Conservation (phyloP, 768 basidiomycete species). For the Amanita fuliginea region DNA sequence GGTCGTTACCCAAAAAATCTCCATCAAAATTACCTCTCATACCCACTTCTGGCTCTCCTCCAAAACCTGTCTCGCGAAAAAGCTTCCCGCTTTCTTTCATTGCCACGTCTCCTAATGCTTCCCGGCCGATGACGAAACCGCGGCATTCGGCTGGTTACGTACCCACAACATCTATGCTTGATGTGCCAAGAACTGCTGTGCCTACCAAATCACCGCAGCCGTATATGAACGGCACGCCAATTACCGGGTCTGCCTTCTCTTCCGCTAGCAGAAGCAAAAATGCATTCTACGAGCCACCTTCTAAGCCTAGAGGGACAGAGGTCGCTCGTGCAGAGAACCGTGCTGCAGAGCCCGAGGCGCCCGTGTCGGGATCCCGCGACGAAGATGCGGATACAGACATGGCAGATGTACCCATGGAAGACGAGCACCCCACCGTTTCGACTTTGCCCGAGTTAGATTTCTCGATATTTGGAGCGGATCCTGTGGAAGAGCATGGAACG, state of each 20-base stretch:
- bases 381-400: slow-evolving; percentile 13
- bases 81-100: slow-evolving; percentile 13
- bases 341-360: neutral
- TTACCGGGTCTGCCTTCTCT: slow-evolving; percentile 24
- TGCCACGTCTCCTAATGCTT: neutral
- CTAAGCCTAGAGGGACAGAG: slow-evolving; percentile 18
- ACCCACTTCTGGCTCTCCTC: slow-evolving; percentile 9
- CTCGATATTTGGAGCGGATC: slow-evolving; percentile 15
- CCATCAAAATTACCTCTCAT: slow-evolving; percentile 15
- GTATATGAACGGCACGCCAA: slow-evolving; percentile 13
- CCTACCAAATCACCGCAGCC: slow-evolving; percentile 20
- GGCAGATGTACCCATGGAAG: slow-evolving; percentile 11
- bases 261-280: slow-evolving; percentile 46
- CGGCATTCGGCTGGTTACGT: neutral
- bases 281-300: slow-evolving; percentile 55
- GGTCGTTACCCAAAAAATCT: slow-evolving; percentile 14
- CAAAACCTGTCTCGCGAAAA: slow-evolving; percentile 17
- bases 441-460: slow-evolving; percentile 9
- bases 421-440: slow-evolving; percentile 8
- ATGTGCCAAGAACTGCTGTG: slow-evolving; percentile 13
- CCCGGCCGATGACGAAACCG: neutral
- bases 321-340: slow-evolving; percentile 9
- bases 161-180: slow-evolving; percentile 10
- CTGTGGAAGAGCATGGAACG: slow-evolving; percentile 6
- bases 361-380: slow-evolving; percentile 1